Conservation (phyloP, 2,329 filamentous ascomycete genomes). For the Fusarium austroafricanum region DNA sequence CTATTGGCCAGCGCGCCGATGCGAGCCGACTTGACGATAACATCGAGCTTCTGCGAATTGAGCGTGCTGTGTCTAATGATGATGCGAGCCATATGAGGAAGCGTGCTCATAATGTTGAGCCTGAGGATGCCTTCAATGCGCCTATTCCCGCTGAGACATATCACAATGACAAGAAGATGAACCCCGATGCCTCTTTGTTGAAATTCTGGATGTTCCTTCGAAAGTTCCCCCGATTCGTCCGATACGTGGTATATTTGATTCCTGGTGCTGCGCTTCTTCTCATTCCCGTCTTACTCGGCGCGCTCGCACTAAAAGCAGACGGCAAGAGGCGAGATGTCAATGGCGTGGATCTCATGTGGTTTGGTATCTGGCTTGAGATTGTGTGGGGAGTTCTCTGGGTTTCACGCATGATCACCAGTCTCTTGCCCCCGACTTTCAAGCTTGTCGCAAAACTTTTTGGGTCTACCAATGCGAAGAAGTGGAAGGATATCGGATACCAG, state of each 20-base stretch:
- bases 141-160: conserved; percentile 43
- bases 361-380: conserved; percentile 94
- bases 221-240: conserved; percentile 62
- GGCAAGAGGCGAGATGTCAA: conserved; percentile 61
- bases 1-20: conserved; percentile 49
- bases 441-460: conserved; percentile 75
- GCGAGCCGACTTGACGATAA: conserved; percentile 59
- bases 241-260: conserved; percentile 62
- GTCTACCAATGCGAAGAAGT: conserved; percentile 91
- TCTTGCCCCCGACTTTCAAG: conserved; percentile 61
- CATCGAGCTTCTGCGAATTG: conserved; percentile 61
- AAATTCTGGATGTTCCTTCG: conserved; percentile 59
- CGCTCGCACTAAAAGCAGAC: conserved; percentile 51
- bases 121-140: conserved; percentile 62
- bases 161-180: conserved; percentile 45
- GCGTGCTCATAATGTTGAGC: conserved; percentile 51
- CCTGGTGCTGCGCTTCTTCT: conserved; percentile 59
- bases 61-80: conserved; percentile 59
- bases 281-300: conserved; percentile 60
- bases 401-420: conserved; percentile 65
- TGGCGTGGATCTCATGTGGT: conserved; percentile 83
- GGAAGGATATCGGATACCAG: conserved; percentile 87
- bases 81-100: conserved; percentile 41
- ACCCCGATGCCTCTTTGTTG: conserved; percentile 51
- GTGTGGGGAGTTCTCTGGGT: conserved; percentile 94